Base-by-base conservation (phyloP, 345 rosid genomes). In the Aquilaria yunnanensis region DNA sequence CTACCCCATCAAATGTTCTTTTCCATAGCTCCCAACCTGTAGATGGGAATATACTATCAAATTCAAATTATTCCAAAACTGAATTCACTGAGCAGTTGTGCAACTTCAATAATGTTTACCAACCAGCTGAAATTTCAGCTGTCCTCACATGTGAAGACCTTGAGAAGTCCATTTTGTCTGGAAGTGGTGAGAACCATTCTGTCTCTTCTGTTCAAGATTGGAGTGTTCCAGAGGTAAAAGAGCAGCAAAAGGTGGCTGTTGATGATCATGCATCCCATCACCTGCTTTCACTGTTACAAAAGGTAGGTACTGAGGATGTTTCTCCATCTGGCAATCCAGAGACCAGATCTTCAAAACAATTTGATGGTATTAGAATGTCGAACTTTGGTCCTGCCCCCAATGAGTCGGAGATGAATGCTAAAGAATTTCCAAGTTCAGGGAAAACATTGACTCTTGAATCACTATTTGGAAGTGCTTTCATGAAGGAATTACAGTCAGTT, bases 71-170 rank as follows among this genome's bases (percentile, higher is more conserved):
- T 57, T 54, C 32, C 51, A 23, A 68, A 48, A 53, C 62, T 71
- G 84, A 67, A 70, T 74, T 65, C 48, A 29, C 57, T 8, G 75
- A 72, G 62, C 77, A 73, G 70, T 32, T 69, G 34, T 30, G 64
- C 58, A 72, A 70, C 47, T 56, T 51, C 41, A 57, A 37, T 47
- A 59, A 33, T 54, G 56, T 34, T 61, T 64, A 52, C 33, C 74
- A 83, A 55, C 62, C 72, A 70, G 74, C 78, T 62, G 72, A 68
- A 61, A 81, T 65, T 73, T 77, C 84, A 37, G 73, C 95, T 66
- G 85, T 94, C 63, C 93, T 94, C 72, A 94, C 99, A 58, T 94
- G 99, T 65, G 99, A 88, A 82, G 99, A 94, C 77, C 97, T 94
- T 66, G 99, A 94, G 77, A 95, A 85, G 72, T 82, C 97, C 60